Percentiles rank a stretch among this genome's conserved stretches.
These are phyloP conservation scores for Eucommia ulmoides DNA, from an alignment of 257 asterid species.

Conservation along the genomic window DNA sequence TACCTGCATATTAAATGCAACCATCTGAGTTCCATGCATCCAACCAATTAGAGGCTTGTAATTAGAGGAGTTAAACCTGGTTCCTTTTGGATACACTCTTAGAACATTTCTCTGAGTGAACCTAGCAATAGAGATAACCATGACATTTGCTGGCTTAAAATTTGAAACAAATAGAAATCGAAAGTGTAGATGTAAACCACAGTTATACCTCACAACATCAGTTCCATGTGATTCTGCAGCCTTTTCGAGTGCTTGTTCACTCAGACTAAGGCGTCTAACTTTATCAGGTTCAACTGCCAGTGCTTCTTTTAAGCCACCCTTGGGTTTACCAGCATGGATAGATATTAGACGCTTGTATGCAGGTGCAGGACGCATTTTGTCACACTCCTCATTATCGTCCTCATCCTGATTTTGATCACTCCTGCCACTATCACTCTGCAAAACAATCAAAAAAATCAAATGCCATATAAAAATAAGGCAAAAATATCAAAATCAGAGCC, in stretches of 20 bases:
- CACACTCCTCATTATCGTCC: constrained; percentile 3
- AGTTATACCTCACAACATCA: constrained; percentile 15
- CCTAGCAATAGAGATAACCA: constrained; percentile 3
- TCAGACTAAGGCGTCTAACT: constrained; percentile 21
- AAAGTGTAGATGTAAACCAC: not conserved
- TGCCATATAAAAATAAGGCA: not conserved
- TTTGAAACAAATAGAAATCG: not conserved
- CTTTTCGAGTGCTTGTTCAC: constrained; percentile 15
- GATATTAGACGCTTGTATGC: constrained; percentile 16
- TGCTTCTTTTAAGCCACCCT: constrained; percentile 8
- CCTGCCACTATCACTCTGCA: not conserved
- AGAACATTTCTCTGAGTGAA: constrained; percentile 15
- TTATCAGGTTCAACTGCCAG: constrained; percentile 6
- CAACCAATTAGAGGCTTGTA: constrained; percentile 17
- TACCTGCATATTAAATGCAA: constrained; percentile 30
- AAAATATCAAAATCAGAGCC: not conserved
- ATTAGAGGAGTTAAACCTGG: constrained; percentile 17
- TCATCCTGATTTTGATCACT: constrained; percentile 4
- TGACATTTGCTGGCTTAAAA: not conserved
- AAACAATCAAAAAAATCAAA: not conserved
- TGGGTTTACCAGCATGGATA: constrained; percentile 19
- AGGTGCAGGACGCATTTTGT: not conserved
- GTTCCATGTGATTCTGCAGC: constrained; percentile 4
- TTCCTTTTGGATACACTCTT: constrained; percentile 21
- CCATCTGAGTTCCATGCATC: constrained; percentile 28